These are phyloP conservation scores for Melocanna baccifera DNA, from an alignment of 176 grass and related monocot species.

Conservation along the genomic window DNA sequence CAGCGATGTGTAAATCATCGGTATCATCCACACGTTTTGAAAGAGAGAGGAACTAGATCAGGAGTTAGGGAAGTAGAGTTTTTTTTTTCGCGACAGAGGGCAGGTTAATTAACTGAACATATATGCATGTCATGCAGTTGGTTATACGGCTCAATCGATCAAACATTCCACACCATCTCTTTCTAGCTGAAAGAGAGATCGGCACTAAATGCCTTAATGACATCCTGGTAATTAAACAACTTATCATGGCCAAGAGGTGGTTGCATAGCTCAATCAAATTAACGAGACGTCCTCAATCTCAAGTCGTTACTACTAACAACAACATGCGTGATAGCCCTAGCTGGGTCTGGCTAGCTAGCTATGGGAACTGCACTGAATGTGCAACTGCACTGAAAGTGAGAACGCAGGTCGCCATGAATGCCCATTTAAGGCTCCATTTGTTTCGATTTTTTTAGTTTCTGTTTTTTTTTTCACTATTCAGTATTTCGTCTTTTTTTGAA, in stretches of 20 bases:
- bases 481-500: no score
- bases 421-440: no score
- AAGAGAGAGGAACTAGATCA: neutral
- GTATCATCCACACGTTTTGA: neutral
- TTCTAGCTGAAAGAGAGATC: neutral
- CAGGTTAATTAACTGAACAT: neutral
- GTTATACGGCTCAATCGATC: neutral
- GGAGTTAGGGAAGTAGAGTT: neutral
- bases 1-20: neutral
- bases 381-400: slow-evolving; percentile 29
- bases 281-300: neutral
- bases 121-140: neutral
- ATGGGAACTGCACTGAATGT: neutral
- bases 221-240: neutral
- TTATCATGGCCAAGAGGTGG: neutral
- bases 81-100: no score
- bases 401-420: neutral
- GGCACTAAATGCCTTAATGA: neutral
- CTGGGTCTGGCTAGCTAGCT: neutral
- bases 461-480: no score
- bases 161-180: neutral
- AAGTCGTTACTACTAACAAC: neutral
- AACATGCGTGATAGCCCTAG: neutral
- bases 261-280: neutral
- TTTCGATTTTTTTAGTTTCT: no score